Conservation (phyloP, 2,329 filamentous ascomycete genomes). For the Phoma sp. region DNA sequence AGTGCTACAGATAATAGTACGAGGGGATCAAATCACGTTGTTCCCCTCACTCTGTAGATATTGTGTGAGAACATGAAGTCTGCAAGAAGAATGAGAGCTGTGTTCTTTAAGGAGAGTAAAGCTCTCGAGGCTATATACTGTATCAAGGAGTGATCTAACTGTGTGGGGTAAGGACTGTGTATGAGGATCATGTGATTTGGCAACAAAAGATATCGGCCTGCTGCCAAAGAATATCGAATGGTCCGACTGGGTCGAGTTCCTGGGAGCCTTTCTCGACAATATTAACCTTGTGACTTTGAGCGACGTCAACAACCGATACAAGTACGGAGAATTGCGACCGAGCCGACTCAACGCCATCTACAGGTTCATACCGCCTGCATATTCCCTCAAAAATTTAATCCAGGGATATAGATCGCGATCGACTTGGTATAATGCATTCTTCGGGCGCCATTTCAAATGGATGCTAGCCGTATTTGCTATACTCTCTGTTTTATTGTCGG, state of each 20-base stretch:
- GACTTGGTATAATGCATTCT: slow-evolving; percentile 22
- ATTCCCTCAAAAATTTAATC: slow-evolving; percentile 11
- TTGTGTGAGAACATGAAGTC: too few relatives aligned
- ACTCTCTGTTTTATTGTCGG: slow-evolving; percentile 19
- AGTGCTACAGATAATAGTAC: too few relatives aligned
- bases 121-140: too few relatives aligned
- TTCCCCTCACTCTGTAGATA: too few relatives aligned
- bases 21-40: too few relatives aligned
- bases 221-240: slow-evolving; percentile 20
- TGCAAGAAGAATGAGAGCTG: too few relatives aligned
- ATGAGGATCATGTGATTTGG: too few relatives aligned
- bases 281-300: slow-evolving; percentile 7
- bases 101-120: too few relatives aligned
- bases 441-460: slow-evolving; percentile 20
- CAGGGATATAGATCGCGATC: slow-evolving; percentile 13
- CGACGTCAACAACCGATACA: slow-evolving; percentile 48
- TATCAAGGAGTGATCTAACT: too few relatives aligned
- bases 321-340: slow-evolving; percentile 55
- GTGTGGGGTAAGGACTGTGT: too few relatives aligned
- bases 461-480: slow-evolving; percentile 21
- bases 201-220: slow-evolving; percentile 16
- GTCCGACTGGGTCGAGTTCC: slow-evolving; percentile 19
- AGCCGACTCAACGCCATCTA: slow-evolving; percentile 48
- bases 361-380: slow-evolving; percentile 8
- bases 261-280: slow-evolving; percentile 16